A percentile compares a stretch with the other conserved stretches of the same genome.
Conservation (phyloP, 2,329 filamentous ascomycete species). For the Alternaria rosae region DNA sequence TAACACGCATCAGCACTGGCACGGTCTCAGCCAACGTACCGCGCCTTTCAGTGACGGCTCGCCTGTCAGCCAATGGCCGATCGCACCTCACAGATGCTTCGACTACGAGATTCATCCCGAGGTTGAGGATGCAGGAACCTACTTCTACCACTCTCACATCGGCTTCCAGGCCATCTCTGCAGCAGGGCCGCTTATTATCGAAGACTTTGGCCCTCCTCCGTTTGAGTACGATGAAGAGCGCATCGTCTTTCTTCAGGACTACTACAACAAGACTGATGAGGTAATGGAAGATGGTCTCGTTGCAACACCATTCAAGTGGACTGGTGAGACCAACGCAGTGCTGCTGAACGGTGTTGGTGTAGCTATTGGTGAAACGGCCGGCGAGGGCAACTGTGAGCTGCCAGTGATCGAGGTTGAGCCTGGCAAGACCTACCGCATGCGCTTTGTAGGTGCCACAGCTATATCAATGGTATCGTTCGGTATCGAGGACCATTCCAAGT, state of each 20-base stretch:
- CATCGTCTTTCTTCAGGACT: conserved; percentile 64
- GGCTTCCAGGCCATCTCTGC: conserved; percentile 68
- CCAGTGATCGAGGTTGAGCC: conserved; percentile 66
- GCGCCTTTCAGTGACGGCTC: conserved; percentile 71
- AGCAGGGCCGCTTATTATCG: conserved; percentile 66
- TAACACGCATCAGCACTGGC: conserved; percentile 65
- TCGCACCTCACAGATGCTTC: conserved; percentile 67
- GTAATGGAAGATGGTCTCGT: conserved; percentile 60
- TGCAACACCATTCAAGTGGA: conserved; percentile 62
- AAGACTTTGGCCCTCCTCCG: conserved; percentile 56
- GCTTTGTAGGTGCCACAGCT: conserved; percentile 65
- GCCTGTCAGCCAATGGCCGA: conserved; percentile 71
- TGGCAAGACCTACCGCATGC: conserved; percentile 66
- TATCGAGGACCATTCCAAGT: conserved; percentile 63
- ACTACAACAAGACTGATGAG: conserved; percentile 63
- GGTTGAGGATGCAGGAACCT: conserved; percentile 65
- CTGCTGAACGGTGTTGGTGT: conserved; percentile 65
- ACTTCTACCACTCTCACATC: conserved; percentile 74
- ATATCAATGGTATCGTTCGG: conserved; percentile 63
- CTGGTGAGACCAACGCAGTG: conserved; percentile 65
- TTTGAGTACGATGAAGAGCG: conserved; percentile 70
- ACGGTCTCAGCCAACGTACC: conserved; percentile 66
- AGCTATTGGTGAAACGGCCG: conserved; percentile 48
- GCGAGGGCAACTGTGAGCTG: conserved; percentile 52
- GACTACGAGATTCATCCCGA: conserved; percentile 69